These are phyloP conservation scores for Cajanus cajan DNA, from an alignment of 306 rosid species.

Conservation along the genomic window DNA sequence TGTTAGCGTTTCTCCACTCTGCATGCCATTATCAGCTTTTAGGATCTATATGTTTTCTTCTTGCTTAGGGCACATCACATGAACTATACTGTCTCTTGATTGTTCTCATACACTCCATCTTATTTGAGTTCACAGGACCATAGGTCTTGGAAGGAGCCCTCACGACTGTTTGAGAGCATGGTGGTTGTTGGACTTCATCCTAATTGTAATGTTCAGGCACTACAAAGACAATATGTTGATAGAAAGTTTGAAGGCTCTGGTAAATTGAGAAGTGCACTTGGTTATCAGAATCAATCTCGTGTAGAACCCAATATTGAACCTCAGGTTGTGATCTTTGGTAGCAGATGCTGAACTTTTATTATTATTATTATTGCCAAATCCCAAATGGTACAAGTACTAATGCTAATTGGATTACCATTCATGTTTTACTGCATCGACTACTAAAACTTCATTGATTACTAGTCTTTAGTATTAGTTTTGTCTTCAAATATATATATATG, in stretches of 20 bases:
- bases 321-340: conserved; percentile 69
- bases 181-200: conserved; percentile 96
- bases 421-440: conserved; percentile 2
- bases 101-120: conserved; percentile 23
- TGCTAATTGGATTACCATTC: not conserved
- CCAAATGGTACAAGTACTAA: not conserved
- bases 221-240: conserved; percentile 65
- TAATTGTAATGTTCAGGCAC: conserved; percentile 77
- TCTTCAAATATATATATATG: not conserved
- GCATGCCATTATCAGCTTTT: conserved; percentile 15
- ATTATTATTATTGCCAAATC: conserved; percentile 21
- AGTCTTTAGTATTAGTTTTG: not conserved
- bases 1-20: conserved; percentile 1
- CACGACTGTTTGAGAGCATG: conserved; percentile 88
- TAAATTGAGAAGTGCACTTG: conserved; percentile 63
- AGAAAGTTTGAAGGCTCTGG: conserved; percentile 68
- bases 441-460: not conserved
- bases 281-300: conserved; percentile 62
- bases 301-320: conserved; percentile 87
- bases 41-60: conserved; percentile 1
- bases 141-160: conserved; percentile 82
- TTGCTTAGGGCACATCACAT: not conserved
- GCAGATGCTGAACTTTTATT: conserved; percentile 22
- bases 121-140: conserved; percentile 67
- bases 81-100: conserved; percentile 9